Base-by-base conservation (phyloP, 805 yeast species). In the Suhomyces faveliae region DNA sequence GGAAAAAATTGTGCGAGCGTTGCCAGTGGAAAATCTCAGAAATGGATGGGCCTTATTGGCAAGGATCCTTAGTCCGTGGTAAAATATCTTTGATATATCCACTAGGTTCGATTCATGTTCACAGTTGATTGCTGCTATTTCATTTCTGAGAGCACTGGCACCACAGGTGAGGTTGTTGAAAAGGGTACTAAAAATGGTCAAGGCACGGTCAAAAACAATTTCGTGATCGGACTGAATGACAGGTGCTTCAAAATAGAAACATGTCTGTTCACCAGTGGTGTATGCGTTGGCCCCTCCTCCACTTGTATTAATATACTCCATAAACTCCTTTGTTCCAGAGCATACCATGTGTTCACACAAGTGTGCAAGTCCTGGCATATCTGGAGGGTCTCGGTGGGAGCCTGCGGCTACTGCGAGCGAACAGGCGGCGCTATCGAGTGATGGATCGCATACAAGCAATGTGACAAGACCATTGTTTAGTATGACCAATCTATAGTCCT, bases 291-390 rank as follows among this genome's bases (percentile, higher is more conserved):
- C 64, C 0, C 67, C 53, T 1, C 94, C 94, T 15, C 85, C 84
- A 30, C 72, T 62, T 23, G 71, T 60, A 0, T 71, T 54, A 0
- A 85, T 56, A 5, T 63, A 46, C 23, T 74, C 74, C 42, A 76
- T 76, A 51, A 62, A 83, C 43, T 72, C 65, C 55, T 76, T 80
- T 0, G 87, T 79, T 2, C 85, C 87, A 47, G 58, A 52, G 52
- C 61, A 70, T 21, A 62, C 46, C 75, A 86, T 73, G 62, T 89
- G 96, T 59, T 89, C 97, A 57, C 95, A 85, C 49, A 89, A 77
- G 68, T 92, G 99, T 0, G 98, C 98, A 30, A 92, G 60, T 0
- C 99, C 99, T 0, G 82, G 82, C 1, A 85, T 55, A 4, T 74
- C 76, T 5, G 68, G 71, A 0, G 96, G 92, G 54, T 92, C 97